Conservation (phyloP, 768 basidiomycete species). For the Bullera alba region DNA sequence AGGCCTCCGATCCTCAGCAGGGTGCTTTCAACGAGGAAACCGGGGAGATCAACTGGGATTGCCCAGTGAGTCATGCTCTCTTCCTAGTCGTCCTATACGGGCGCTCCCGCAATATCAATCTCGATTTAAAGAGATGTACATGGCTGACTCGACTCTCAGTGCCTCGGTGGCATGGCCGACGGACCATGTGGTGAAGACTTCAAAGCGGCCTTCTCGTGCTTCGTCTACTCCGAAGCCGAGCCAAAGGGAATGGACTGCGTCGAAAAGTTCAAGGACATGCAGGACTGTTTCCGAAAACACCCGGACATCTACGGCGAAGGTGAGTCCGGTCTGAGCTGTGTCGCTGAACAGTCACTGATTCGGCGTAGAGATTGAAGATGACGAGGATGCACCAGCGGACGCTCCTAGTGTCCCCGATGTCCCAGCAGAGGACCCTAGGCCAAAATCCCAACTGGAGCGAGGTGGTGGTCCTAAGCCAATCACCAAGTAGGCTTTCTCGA, state of each 20-base stretch:
- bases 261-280: conserved; percentile 96
- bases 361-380: conserved; percentile 31
- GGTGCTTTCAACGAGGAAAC: conserved; percentile 90
- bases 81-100: too few species aligned
- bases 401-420: not conserved
- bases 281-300: conserved; percentile 90
- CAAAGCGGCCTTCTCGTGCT: conserved; percentile 92
- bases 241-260: conserved; percentile 98
- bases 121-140: too few species aligned
- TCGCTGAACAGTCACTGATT: not conserved
- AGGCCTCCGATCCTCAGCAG: conserved; percentile 26
- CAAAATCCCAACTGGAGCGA: not conserved
- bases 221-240: conserved; percentile 85
- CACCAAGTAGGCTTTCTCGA: not conserved
- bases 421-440: not conserved
- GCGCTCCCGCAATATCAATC: too few species aligned
- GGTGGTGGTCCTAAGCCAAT: not conserved
- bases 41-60: conserved; percentile 99
- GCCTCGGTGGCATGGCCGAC: conserved; percentile 96
- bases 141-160: conserved; percentile 45
- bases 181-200: conserved; percentile 92
- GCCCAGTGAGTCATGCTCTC: conserved; percentile 58
- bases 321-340: conserved; percentile 47
- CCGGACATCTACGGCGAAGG: conserved; percentile 94
- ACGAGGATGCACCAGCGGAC: conserved; percentile 3